phyloP scores from a whole-genome alignment of 768 basidiomycete species.

The Trametes villosa region DNA sequence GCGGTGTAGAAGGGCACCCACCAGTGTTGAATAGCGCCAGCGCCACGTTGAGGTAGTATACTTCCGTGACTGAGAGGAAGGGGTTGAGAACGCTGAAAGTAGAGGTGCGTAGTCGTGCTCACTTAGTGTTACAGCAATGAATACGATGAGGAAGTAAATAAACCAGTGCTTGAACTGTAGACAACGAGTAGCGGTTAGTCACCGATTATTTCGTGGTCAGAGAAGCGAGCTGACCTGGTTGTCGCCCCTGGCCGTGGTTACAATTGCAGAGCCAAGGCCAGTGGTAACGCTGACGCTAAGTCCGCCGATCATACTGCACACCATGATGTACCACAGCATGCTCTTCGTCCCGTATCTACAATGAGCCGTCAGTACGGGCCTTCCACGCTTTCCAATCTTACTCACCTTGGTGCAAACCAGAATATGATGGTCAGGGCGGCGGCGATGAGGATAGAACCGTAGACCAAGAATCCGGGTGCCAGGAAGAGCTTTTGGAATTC shows the following conservation, averaged over 20 bases:
- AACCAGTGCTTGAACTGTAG: constrained; percentile 89
- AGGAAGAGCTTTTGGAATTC: constrained; percentile 82
- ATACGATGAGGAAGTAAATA: constrained; percentile 83
- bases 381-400: constrained; percentile 12
- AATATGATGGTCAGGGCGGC: constrained; percentile 74
- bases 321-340: constrained; percentile 94
- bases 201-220: constrained; percentile 20
- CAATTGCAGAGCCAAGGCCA: constrained; percentile 89
- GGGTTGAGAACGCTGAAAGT: constrained; percentile 20
- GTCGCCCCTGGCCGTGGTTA: constrained; percentile 73
- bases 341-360: constrained; percentile 82
- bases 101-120: constrained; percentile 34
- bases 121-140: constrained; percentile 84
- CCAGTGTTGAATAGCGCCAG: constrained; percentile 94
- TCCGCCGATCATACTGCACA: constrained; percentile 97
- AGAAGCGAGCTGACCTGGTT: constrained; percentile 66
- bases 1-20: constrained; percentile 36
- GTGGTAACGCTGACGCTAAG: constrained; percentile 94
- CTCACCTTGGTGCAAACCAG: constrained; percentile 79
- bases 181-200: neutral
- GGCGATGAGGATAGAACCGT: constrained; percentile 63
- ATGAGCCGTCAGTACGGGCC: neutral
- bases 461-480: constrained; percentile 80
- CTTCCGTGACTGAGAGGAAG: constrained; percentile 69
- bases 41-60: constrained; percentile 95